phyloP scores from a whole-genome alignment of 2,329 filamentous ascomycete species.

The Calonectria hongkongensis region DNA sequence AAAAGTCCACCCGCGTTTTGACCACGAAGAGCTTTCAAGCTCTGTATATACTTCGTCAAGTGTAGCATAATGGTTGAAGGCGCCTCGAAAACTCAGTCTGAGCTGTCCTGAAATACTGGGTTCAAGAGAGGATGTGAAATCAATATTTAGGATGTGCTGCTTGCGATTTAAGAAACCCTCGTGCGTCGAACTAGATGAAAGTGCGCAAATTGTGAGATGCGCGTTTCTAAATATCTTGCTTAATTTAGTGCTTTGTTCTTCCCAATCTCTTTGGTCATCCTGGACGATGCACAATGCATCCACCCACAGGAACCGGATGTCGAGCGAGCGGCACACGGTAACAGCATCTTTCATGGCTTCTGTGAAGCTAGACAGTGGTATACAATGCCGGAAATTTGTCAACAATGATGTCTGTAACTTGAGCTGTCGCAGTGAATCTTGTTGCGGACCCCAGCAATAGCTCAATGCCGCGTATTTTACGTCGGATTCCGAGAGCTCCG shows the following conservation, averaged over 20 bases:
- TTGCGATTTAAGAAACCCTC: background rate
- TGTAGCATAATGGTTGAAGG: slow-evolving; percentile 12
- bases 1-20: slow-evolving; percentile 16
- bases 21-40: slow-evolving; percentile 2
- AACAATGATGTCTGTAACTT: background rate
- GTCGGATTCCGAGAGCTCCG: background rate
- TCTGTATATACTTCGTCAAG: slow-evolving; percentile 17
- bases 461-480: background rate
- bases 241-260: background rate
- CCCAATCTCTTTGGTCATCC: background rate
- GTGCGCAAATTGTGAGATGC: background rate
- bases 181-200: background rate
- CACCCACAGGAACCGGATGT: background rate
- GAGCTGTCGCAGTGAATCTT: background rate
- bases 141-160: background rate
- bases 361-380: background rate
- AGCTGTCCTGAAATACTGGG: background rate
- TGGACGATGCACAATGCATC: background rate
- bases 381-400: background rate
- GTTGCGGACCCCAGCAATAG: slow-evolving; percentile 1
- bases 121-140: background rate
- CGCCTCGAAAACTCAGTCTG: slow-evolving; percentile 2
- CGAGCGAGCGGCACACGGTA: background rate
- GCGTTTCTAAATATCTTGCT: slow-evolving; percentile 7
- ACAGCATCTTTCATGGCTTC: background rate